Percentiles rank a stretch among this genome's conserved stretches.
These are phyloP conservation scores for Cochlearia excelsa DNA, from an alignment of 345 rosid genomes.

Conservation along the genomic window DNA sequence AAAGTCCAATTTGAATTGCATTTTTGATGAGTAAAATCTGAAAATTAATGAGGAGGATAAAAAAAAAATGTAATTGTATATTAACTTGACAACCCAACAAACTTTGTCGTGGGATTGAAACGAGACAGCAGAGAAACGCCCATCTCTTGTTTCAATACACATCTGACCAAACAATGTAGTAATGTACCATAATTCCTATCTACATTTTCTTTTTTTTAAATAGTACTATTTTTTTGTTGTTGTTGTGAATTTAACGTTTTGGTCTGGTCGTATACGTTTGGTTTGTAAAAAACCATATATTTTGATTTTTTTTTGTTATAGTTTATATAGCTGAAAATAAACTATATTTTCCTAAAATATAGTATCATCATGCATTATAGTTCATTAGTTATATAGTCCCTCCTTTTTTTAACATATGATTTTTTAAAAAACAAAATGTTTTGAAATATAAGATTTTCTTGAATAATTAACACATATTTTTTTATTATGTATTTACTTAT, in stretches of 20 bases:
- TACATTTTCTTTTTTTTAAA: constrained; percentile 10
- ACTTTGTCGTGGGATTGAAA: constrained; percentile 30
- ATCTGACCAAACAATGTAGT: constrained; percentile 23
- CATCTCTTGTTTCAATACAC: constrained; percentile 34
- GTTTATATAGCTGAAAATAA: too few relatives aligned
- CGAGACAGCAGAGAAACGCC: constrained; percentile 34
- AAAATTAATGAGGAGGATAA: too few relatives aligned
- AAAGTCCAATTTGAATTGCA: background rate
- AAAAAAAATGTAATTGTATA: constrained; percentile 9
- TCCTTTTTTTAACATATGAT: too few relatives aligned
- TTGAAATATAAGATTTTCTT: too few relatives aligned
- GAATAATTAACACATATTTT: too few relatives aligned
- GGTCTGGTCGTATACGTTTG: constrained; percentile 28
- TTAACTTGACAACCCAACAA: constrained; percentile 36
- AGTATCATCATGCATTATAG: too few relatives aligned
- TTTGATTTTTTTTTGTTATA: background rate
- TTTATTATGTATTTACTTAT: too few relatives aligned
- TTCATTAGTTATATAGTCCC: too few relatives aligned
- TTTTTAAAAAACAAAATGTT: too few relatives aligned
- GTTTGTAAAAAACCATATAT: constrained; percentile 5
- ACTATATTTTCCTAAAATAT: too few relatives aligned
- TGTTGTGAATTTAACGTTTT: constrained; percentile 28
- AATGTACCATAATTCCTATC: constrained; percentile 24
- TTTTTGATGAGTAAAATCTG: background rate
- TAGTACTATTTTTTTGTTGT: background rate